Evolutionary conservation across 495 filamentous ascomycete genomes (phyloP).

Genomic region (Hypoxylon intermedium): DNA sequence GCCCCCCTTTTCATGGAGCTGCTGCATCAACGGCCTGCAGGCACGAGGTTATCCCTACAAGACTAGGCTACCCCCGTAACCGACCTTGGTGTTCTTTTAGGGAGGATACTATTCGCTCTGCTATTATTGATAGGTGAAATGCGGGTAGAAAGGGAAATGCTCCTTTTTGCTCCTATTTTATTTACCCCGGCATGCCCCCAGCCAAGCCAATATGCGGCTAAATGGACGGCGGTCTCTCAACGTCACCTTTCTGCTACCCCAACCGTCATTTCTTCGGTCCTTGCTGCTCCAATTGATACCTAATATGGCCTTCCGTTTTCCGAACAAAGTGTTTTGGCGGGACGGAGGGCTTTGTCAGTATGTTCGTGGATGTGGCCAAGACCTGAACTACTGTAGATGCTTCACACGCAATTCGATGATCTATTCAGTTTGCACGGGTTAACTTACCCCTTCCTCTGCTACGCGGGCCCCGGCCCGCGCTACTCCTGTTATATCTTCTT

Average conservation of each 20-base stretch:
- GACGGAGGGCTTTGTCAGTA: slow-evolving; percentile 30
- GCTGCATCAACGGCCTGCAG: slow-evolving; percentile 30
- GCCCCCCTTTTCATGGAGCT: slow-evolving; percentile 21
- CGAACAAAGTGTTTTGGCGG: slow-evolving; percentile 36
- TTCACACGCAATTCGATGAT: slow-evolving; percentile 32
- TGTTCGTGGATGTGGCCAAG: slow-evolving; percentile 31
- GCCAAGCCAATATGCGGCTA: slow-evolving; percentile 43
- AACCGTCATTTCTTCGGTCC: slow-evolving; percentile 34
- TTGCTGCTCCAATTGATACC: slow-evolving; percentile 37
- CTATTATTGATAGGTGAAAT: slow-evolving; percentile 24
- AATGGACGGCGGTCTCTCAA: slow-evolving; percentile 35
- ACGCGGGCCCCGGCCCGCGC: slow-evolving; percentile 29
- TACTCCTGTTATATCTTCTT: slow-evolving; percentile 24
- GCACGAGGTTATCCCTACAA: slow-evolving; percentile 33
- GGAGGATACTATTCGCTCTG: slow-evolving; percentile 28
- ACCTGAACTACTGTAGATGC: slow-evolving; percentile 35
- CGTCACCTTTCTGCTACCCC: slow-evolving; percentile 38
- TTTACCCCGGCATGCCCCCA: slow-evolving; percentile 33
- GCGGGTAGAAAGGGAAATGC: slow-evolving; percentile 33
- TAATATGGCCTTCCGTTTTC: slow-evolving; percentile 38
- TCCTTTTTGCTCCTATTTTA: slow-evolving; percentile 16
- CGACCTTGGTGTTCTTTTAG: slow-evolving; percentile 14
- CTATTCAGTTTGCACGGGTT: slow-evolving; percentile 30
- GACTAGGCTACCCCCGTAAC: slow-evolving; percentile 13
- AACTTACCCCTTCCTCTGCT: slow-evolving; percentile 6